phyloP scores from a whole-genome alignment of 2,329 filamentous ascomycete genomes.

The Cladophialophora carrionii region DNA sequence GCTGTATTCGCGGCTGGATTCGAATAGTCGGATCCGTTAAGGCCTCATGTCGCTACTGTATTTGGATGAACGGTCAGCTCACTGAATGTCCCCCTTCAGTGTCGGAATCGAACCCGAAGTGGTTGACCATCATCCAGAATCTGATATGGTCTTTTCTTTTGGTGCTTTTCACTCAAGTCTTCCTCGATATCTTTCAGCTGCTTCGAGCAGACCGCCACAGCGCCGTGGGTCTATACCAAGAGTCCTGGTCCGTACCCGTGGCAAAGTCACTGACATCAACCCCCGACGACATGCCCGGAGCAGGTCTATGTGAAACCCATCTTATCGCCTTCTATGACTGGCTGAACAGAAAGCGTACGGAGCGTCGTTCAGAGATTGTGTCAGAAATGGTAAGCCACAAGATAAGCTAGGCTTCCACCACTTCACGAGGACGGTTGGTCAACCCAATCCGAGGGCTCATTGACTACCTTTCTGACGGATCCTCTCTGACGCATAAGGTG shows the following conservation, averaged over 20 bases:
- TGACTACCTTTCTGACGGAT: not conserved
- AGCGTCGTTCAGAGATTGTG: not conserved
- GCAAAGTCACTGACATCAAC: not conserved
- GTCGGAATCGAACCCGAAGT: not conserved
- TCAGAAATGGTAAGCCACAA: not conserved
- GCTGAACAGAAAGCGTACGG: not conserved
- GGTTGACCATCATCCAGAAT: not conserved
- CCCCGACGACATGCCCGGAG: not conserved
- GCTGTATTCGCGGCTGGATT: not conserved
- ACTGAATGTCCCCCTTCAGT: not conserved
- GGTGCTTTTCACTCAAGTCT: not conserved
- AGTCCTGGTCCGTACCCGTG: not conserved
- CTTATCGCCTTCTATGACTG: not conserved
- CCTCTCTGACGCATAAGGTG: not conserved
- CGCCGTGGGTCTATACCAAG: not conserved
- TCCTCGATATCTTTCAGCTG: not conserved
- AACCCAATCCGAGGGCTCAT: not conserved
- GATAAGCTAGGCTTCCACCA: not conserved
- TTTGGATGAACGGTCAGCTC: not conserved
- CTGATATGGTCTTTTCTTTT: not conserved
- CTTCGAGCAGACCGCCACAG: not conserved
- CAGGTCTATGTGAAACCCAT: not conserved
- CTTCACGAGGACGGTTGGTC: not conserved
- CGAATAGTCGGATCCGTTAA: not conserved
- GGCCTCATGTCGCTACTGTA: not conserved